phyloP scores from a whole-genome alignment of 176 grass and related monocot genomes.

The Poa annua region DNA sequence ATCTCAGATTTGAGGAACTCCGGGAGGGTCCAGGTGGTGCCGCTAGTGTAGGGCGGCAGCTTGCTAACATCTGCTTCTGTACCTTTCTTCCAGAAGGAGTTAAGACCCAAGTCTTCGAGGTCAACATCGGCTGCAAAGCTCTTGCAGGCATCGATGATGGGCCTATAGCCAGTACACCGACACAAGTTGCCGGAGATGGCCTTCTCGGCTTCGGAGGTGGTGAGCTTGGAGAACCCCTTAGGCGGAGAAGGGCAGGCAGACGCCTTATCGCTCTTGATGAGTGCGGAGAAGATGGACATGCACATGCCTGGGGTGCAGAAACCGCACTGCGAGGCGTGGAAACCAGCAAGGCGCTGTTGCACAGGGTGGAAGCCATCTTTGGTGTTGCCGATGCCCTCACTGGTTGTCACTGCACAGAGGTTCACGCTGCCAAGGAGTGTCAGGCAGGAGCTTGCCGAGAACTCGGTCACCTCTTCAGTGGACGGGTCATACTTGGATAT shows the following conservation, averaged over 20 bases:
- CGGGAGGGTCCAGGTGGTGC: slow-evolving; percentile 56
- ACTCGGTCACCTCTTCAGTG: slow-evolving; percentile 56
- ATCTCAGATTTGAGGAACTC: slow-evolving; percentile 78
- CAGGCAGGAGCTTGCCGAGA: slow-evolving; percentile 64
- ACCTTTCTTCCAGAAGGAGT: slow-evolving; percentile 77
- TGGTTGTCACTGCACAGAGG: slow-evolving; percentile 63
- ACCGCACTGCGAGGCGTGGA: slow-evolving; percentile 88
- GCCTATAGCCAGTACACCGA: slow-evolving; percentile 84
- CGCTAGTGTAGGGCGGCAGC: slow-evolving; percentile 51
- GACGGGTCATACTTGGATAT: slow-evolving; percentile 66
- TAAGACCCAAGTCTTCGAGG: slow-evolving; percentile 83
- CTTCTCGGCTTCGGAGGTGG: slow-evolving; percentile 57
- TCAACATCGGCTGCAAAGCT: slow-evolving; percentile 91
- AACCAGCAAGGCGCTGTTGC: slow-evolving; percentile 68
- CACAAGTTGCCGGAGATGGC: slow-evolving; percentile 81
- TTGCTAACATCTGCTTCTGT: slow-evolving; percentile 38
- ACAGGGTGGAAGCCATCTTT: slow-evolving; percentile 59
- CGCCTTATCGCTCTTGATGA: slow-evolving; percentile 9
- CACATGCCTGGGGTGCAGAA: slow-evolving; percentile 92
- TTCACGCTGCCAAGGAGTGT: slow-evolving; percentile 62
- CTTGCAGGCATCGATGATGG: slow-evolving; percentile 84
- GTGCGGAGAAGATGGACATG: slow-evolving; percentile 83
- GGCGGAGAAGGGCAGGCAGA: slow-evolving; percentile 24
- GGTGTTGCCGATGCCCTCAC: slow-evolving; percentile 66
- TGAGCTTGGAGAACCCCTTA: slow-evolving; percentile 70